Conservation (phyloP, 306 rosid genomes). For the Hippophae rhamnoides region DNA sequence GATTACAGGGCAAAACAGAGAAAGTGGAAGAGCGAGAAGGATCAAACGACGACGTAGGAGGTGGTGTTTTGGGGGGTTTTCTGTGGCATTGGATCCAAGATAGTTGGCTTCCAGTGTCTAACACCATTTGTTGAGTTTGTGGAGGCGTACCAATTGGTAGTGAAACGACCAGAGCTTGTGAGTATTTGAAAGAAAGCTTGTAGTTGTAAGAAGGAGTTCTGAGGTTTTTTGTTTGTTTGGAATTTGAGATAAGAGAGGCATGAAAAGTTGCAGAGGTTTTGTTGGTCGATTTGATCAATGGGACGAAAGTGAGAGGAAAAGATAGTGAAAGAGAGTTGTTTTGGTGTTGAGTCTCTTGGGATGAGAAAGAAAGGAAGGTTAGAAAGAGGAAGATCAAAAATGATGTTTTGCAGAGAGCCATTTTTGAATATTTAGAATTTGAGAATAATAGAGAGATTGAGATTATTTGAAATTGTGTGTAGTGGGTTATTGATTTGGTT, state of each 20-base stretch:
- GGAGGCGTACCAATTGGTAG: slow-evolving; percentile 89
- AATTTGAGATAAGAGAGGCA: slow-evolving; percentile 21
- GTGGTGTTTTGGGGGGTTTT: slow-evolving; percentile 20
- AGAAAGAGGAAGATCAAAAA: slow-evolving; percentile 19
- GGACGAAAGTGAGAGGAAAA: slow-evolving; percentile 37
- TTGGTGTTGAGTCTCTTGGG: slow-evolving; percentile 4
- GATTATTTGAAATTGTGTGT: background rate
- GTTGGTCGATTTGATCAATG: slow-evolving; percentile 16
- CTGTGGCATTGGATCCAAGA: slow-evolving; percentile 73
- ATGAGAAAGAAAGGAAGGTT: slow-evolving; percentile 10
- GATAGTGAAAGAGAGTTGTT: slow-evolving; percentile 27
- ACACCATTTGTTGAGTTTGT: slow-evolving; percentile 61
- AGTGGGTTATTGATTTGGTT: background rate
- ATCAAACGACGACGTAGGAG: slow-evolving; percentile 45
- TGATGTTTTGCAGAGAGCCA: slow-evolving; percentile 22
- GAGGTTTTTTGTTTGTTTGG: slow-evolving; percentile 7
- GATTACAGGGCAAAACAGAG: slow-evolving; percentile 57
- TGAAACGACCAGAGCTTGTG: slow-evolving; percentile 51
- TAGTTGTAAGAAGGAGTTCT: slow-evolving; percentile 28
- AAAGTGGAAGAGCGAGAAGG: slow-evolving; percentile 86
- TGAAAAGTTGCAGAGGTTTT: slow-evolving; percentile 15
- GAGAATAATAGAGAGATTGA: background rate
- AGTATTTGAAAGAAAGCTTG: slow-evolving; percentile 46
- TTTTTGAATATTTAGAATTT: slow-evolving; percentile 3
- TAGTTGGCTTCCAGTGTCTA: slow-evolving; percentile 90